These are phyloP conservation scores for Xylaria sp. DNA, from an alignment of 2,329 filamentous ascomycete species.

Conservation along the genomic window DNA sequence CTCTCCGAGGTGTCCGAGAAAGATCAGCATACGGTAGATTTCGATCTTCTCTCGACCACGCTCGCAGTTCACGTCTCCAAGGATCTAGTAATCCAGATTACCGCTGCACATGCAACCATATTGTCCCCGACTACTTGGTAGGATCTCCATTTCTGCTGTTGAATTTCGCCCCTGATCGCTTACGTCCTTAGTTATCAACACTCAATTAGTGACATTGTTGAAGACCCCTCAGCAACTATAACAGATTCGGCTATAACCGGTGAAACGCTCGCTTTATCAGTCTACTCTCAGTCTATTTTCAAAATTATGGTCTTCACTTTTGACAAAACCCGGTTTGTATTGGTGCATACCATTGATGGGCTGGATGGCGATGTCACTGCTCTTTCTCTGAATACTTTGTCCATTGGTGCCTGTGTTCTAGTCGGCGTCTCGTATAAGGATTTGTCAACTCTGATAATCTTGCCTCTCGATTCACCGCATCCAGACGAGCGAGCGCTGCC, in stretches of 20 bases:
- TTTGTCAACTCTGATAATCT: slow-evolving; percentile 38
- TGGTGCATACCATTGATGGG: slow-evolving; percentile 47
- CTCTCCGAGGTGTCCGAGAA: slow-evolving; percentile 58
- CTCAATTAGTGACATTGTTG: slow-evolving; percentile 49
- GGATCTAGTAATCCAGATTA: slow-evolving; percentile 63
- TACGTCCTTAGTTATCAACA: slow-evolving; percentile 45
- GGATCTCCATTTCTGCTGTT: slow-evolving; percentile 32
- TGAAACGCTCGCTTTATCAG: slow-evolving; percentile 55
- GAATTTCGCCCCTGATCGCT: slow-evolving; percentile 24
- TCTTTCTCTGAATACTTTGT: slow-evolving; percentile 46
- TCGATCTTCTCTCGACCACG: slow-evolving; percentile 65
- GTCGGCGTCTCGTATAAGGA: slow-evolving; percentile 40
- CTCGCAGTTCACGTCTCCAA: slow-evolving; percentile 54
- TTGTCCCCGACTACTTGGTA: slow-evolving; percentile 52
- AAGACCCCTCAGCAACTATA: slow-evolving; percentile 45
- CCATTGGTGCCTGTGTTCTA: slow-evolving; percentile 36
- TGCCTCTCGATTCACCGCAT: slow-evolving; percentile 29
- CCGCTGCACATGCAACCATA: slow-evolving; percentile 58
- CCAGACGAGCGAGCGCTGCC: slow-evolving; percentile 6
- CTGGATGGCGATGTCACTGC: slow-evolving; percentile 61
- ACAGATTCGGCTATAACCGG: slow-evolving; percentile 56
- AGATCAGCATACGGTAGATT: slow-evolving; percentile 53
- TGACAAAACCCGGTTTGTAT: slow-evolving; percentile 48
- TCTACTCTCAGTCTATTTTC: slow-evolving; percentile 51
- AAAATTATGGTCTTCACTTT: slow-evolving; percentile 54